Evolutionary conservation across 169 alveolate genomes (phyloP).

Genomic region (Plasmodium cynomolgi): DNA sequence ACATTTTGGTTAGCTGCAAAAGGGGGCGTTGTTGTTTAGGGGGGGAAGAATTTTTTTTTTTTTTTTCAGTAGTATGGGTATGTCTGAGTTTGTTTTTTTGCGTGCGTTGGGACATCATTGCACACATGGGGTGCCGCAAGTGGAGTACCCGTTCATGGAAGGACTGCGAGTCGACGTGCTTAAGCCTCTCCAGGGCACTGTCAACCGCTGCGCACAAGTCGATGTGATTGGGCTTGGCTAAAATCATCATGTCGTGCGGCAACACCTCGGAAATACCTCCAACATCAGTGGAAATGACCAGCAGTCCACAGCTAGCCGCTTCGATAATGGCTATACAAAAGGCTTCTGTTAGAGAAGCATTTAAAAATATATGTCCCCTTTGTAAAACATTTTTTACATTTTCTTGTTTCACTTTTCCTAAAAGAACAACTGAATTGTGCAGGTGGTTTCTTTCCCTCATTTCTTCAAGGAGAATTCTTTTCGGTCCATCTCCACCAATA

Average conservation of each 20-base stretch:
- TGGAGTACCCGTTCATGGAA: constrained; percentile 76
- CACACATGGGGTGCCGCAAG: not conserved
- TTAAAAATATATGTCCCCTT: constrained; percentile 98
- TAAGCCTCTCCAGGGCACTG: constrained; percentile 78
- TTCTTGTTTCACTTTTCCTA: constrained; percentile 93
- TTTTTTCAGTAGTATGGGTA: not conserved
- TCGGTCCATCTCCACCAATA: constrained; percentile 98
- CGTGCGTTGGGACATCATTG: not conserved
- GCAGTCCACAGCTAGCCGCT: constrained; percentile 99
- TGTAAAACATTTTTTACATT: constrained; percentile 95
- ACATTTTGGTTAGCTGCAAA: constrained; percentile 77
- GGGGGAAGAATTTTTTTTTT: not conserved
- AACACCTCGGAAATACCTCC: constrained; percentile 98
- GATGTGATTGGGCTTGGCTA: constrained; percentile 79
- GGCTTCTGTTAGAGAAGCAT: constrained; percentile 98
- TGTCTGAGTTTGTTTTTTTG: not conserved
- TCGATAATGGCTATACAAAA: constrained; percentile 98
- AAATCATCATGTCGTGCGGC: constrained; percentile 83
- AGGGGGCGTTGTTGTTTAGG: not conserved
- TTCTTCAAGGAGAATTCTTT: constrained; percentile 93
- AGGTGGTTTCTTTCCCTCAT: constrained; percentile 93
- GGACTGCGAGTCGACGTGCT: constrained; percentile 46
- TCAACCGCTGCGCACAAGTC: constrained; percentile 80
- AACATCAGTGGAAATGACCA: constrained; percentile 97
- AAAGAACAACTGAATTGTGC: constrained; percentile 94